Evolutionary conservation across 1,139 yeast genomes (phyloP), one percentile per base, ranked within the genome.

Genomic region (Saccharomycopsis hybrid): DNA sequence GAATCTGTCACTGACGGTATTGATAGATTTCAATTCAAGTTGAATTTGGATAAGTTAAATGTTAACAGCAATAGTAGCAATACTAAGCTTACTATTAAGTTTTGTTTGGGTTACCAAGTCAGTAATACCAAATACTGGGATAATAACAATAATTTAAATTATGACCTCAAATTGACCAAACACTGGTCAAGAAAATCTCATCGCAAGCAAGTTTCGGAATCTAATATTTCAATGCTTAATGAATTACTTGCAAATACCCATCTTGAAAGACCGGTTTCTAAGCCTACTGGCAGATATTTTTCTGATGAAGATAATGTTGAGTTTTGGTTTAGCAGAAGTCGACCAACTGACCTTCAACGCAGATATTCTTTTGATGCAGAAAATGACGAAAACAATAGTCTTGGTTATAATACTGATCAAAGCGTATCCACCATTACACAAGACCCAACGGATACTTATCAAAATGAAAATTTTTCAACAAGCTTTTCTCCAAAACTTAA

Each of bases 61-160:
- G 7, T 4, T 27, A n/a, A 25, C 41, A 24, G 13, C 13, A 4
- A n/a, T 39, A 9, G 7, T 13, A 24, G 31, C 33, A 33, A 29
- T 45, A 47, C 39, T 36, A 30, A 37, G 32, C 28, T 46, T 5
- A 43, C 43, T 35, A 11, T 53, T 35, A 44, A 50, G 41, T 50
- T 53, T 42, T 53, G 55, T 41, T 32, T 50, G 38, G 39, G 43
- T 28, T 53, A 50, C 35, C 36, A 36, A 28, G 52, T 46, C 11
- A 43, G 46, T 32, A 48, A 45, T 38, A 9, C 18, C 24, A 32
- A 48, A 5, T 51, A 43, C 41, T 53, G 56, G 56, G 56, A 53
- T 33, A 53, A 53, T 36, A 50, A 50, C 35, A 44, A 41, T 18
- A 51, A 51, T 25, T 32, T 44, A 13, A 50, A 53, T 41, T 53